Evolutionary conservation across 495 filamentous ascomycete genomes (phyloP), one percentile per base, ranked within the genome.

Genomic region (Penicillium robsamsonii): DNA sequence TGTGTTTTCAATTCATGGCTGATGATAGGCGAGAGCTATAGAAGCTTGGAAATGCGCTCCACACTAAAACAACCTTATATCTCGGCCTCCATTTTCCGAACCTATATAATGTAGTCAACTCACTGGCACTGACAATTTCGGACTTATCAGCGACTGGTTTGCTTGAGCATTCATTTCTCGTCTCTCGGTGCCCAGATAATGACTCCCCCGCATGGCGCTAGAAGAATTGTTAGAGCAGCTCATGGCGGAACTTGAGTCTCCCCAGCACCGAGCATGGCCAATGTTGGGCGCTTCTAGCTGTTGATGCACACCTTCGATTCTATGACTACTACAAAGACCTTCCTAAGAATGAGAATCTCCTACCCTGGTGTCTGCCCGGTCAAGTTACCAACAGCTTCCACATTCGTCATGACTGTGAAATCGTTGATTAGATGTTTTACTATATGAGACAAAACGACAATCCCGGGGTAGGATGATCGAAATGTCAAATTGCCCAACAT

Each of bases 401-500:
- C 48, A 20, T 50, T 3, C 15, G 31, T 2, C 1, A 18, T 24
- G 33, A 50, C n/a, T 33, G 15, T 0, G 13, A 18, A 2, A 8
- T 40, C 3, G 12, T 50, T 13, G 29, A 50, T 2, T 50, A 18
- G 17, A 40, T 50, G 29, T 50, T 40, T 9, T 25, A n/a, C 11
- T 7, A 50, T 38, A 50, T 50, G 31, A 20, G 48, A 50, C 48
- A 37, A 50, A 38, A 50, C 1, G 12, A 27, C 12, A 9, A 38
- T 6, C 20, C 33, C 11, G 7, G 31, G 6, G 31, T n/a, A 13
- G 31, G 42, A 30, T 30, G 8, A 31, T 31, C 0, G 10, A 12
- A 11, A 31, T 11, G 9, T 30, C 7, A 30, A 30, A 30, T 1
- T 30, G 4, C 4, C 9, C 10, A 31, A 12, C 10, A 31, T 31